Base-by-base conservation (phyloP, 2,329 filamentous ascomycete species). In the Fusarium praegraminearum region DNA sequence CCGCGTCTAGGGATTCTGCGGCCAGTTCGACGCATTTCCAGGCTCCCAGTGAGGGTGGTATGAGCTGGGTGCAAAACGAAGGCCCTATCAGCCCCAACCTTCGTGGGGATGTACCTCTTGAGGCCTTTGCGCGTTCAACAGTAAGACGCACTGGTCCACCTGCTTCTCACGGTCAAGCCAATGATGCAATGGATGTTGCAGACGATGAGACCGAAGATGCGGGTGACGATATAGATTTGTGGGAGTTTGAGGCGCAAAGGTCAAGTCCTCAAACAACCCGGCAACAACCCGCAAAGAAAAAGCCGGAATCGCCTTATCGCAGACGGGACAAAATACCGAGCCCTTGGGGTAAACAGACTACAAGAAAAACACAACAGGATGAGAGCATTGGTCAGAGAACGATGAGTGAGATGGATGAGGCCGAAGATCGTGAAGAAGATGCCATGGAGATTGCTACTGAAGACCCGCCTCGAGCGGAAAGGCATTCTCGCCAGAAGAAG, bases 211-310 rank as follows among this genome's bases (percentile, higher is more conserved):
- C 67, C 7, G 67, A 73, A 49, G 74, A 70, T 22, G 56, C 52
- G 9, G 80, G 80, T 28, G 83, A 84, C n/a, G 82, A 83, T 5
- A 84, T 83, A 13, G 79, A 89, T 67, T 81, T 89, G 13, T 89
- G 87, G 86, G 86, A 85, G 33, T 73, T 88, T 26, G 87, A 89
- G 73, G 87, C 86, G 13, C 80, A 83, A 55, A 82, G 86, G 15
- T 78, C 80, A 9, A 80, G 81, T 2, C 82, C 84, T 12, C 75
- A 67, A 7, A 70, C 76, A 24, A 53, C 69, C 35, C 71, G 70
- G 26, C 76, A 75, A 43, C 72, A 76, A 2, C 79, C 79, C 40
- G 76, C 73, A 24, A 76, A 69, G 47, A 76, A 61, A 30, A 66
- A 71, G 12, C 62, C 73, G 5, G 68, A 68, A n/a, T 56, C 70